These are phyloP conservation scores for Debaryomyces maramus DNA, from an alignment of 805 yeast species.

Conservation along the genomic window DNA sequence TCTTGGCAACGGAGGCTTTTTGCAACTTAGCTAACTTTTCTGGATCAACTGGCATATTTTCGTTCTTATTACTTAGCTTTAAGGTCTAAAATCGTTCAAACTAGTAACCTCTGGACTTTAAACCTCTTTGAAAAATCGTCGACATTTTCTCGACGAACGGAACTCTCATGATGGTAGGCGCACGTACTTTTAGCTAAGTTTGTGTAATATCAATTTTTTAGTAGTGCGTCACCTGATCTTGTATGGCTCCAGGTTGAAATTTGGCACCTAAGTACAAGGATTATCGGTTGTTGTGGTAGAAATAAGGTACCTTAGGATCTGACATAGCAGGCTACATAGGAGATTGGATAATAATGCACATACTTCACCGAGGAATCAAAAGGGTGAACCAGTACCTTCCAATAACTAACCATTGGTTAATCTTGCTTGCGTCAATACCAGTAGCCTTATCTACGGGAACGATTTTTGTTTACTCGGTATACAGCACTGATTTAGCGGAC, in stretches of 20 bases:
- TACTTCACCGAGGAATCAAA: neutral
- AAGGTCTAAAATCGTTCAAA: slow-evolving; percentile 1
- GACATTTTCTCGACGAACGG: slow-evolving; percentile 10
- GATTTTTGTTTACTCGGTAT: slow-evolving; percentile 33
- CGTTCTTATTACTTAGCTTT: slow-evolving; percentile 11
- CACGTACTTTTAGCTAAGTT: neutral
- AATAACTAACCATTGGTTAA: slow-evolving; percentile 26
- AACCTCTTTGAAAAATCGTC: slow-evolving; percentile 15
- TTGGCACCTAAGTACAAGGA: too few relatives aligned
- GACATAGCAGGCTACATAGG: too few relatives aligned
- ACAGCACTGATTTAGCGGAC: slow-evolving; percentile 32
- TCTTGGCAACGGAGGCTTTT: slow-evolving; percentile 68
- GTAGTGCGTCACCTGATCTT: neutral
- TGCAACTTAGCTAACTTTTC: slow-evolving; percentile 92
- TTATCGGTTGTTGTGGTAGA: too few relatives aligned
- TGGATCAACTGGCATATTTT: slow-evolving; percentile 84
- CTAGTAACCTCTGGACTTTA: neutral
- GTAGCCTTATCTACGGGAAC: slow-evolving; percentile 37
- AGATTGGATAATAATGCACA: neutral
- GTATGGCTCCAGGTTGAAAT: too few relatives aligned
- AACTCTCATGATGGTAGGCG: neutral
- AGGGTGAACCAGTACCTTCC: slow-evolving; percentile 22
- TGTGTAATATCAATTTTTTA: neutral
- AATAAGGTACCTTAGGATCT: too few relatives aligned
- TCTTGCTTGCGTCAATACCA: slow-evolving; percentile 26